These are phyloP conservation scores for Pythium periplocum DNA, from an alignment of 352 stramenopile genomes.

Conservation along the genomic window DNA sequence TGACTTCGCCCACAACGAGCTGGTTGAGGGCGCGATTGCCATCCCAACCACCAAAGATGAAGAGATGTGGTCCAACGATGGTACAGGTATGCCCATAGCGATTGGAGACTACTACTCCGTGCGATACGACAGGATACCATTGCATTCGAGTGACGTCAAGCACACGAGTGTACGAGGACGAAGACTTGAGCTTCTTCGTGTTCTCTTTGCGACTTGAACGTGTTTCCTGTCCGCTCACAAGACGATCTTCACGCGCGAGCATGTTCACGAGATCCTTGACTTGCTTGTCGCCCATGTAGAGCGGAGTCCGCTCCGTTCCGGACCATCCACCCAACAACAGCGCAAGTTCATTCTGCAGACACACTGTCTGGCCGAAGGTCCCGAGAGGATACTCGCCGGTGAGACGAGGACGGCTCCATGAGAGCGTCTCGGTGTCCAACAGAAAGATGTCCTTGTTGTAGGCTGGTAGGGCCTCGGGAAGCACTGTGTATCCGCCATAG, in stretches of 20 bases:
- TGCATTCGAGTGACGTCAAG: slow-evolving; percentile 60
- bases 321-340: slow-evolving; percentile 73
- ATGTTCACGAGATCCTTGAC: slow-evolving; percentile 51
- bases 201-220: slow-evolving; percentile 28
- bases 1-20: slow-evolving; percentile 51
- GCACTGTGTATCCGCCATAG: slow-evolving; percentile 75
- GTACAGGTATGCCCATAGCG: slow-evolving; percentile 70
- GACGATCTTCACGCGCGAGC: slow-evolving; percentile 48
- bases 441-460: slow-evolving; percentile 79
- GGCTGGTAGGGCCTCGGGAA: slow-evolving; percentile 37
- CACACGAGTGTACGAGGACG: slow-evolving; percentile 52
- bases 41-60: slow-evolving; percentile 79
- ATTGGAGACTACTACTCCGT: slow-evolving; percentile 46
- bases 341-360: slow-evolving; percentile 39
- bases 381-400: slow-evolving; percentile 61
- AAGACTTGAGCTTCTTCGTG: slow-evolving; percentile 27
- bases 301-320: slow-evolving; percentile 61
- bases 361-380: slow-evolving; percentile 59
- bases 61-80: slow-evolving; percentile 59
- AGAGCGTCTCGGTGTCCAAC: slow-evolving; percentile 42
- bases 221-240: slow-evolving; percentile 35
- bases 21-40: slow-evolving; percentile 77
- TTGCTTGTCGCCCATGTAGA: slow-evolving; percentile 76
- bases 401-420: slow-evolving; percentile 63
- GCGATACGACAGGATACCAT: slow-evolving; percentile 37